These are phyloP conservation scores for Basipetospora chlamydospora DNA, from an alignment of 2,329 filamentous ascomycete species.

Conservation along the genomic window DNA sequence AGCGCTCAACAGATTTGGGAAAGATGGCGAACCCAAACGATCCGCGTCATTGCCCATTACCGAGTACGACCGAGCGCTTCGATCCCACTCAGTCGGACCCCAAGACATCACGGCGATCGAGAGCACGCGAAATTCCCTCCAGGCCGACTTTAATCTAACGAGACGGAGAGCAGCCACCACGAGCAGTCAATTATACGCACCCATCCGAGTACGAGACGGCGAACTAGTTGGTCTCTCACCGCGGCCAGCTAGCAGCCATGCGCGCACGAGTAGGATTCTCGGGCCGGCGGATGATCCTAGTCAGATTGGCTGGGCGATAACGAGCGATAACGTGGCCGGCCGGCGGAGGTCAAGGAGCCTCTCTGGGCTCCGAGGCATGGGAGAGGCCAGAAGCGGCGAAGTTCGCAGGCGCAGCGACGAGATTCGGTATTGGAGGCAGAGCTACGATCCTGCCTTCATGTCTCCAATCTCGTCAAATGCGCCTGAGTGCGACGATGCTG, in stretches of 20 bases:
- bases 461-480: conserved; percentile 36
- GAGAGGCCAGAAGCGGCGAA: conserved; percentile 14
- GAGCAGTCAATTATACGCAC: conserved; percentile 23
- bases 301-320: conserved; percentile 49
- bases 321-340: conserved; percentile 33
- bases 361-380: conserved; percentile 33
- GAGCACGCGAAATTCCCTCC: conserved; percentile 38
- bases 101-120: conserved; percentile 39
- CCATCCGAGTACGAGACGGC: conserved; percentile 16
- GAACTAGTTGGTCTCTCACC: conserved; percentile 42
- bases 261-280: conserved; percentile 26
- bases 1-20: conserved; percentile 1
- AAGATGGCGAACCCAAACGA: conserved; percentile 29
- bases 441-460: conserved; percentile 35
- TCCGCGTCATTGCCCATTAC: conserved; percentile 45
- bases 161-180: conserved; percentile 26
- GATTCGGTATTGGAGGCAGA: conserved; percentile 49
- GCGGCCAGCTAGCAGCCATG: conserved; percentile 45
- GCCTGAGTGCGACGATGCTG: conserved; percentile 21
- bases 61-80: conserved; percentile 44
- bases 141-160: conserved; percentile 25
- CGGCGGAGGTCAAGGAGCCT: conserved; percentile 46
- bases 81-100: conserved; percentile 45
- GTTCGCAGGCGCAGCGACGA: conserved; percentile 44
- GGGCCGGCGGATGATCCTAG: conserved; percentile 27